Evolutionary conservation across 2,329 filamentous ascomycete species (phyloP).

Genomic region (Akanthomyces lecanii): DNA sequence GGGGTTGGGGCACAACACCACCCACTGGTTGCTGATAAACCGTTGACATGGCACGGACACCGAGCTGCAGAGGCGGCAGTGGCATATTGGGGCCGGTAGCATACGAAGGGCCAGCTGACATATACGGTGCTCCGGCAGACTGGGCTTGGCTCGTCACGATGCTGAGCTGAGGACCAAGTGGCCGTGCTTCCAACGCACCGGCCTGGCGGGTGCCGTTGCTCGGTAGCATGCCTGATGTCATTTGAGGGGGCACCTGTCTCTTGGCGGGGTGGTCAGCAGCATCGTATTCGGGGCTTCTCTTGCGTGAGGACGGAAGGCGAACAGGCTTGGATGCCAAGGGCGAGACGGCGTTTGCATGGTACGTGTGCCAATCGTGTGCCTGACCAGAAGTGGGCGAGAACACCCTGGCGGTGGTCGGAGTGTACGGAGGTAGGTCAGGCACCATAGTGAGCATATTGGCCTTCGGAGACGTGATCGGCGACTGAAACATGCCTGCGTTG

Average conservation of each 20-base stretch:
- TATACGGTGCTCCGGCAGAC: slow-evolving; percentile 22
- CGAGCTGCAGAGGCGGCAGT: slow-evolving; percentile 57
- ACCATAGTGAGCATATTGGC: slow-evolving; percentile 28
- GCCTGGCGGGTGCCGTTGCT: background rate
- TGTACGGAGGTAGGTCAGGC: slow-evolving; percentile 31
- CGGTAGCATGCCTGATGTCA: slow-evolving; percentile 2
- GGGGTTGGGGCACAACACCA: slow-evolving; percentile 31
- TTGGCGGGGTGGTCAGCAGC: slow-evolving; percentile 52
- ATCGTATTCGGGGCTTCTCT: slow-evolving; percentile 50
- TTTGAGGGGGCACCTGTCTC: slow-evolving; percentile 33
- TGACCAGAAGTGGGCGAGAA: slow-evolving; percentile 40
- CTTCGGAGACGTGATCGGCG: slow-evolving; percentile 50
- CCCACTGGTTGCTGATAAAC: slow-evolving; percentile 60
- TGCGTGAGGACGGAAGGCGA: slow-evolving; percentile 39
- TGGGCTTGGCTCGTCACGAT: slow-evolving; percentile 48
- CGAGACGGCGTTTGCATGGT: slow-evolving; percentile 40
- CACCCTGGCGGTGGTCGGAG: slow-evolving; percentile 30
- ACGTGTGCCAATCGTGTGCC: slow-evolving; percentile 36
- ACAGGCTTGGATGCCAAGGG: slow-evolving; percentile 46
- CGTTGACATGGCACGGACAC: slow-evolving; percentile 69
- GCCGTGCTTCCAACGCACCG: slow-evolving; percentile 36
- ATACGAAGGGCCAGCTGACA: slow-evolving; percentile 10
- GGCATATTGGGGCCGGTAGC: slow-evolving; percentile 38
- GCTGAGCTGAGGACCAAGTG: slow-evolving; percentile 69
- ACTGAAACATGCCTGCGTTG: slow-evolving; percentile 31